Base-by-base conservation (phyloP, 1,139 yeast genomes). In the Sugiyamaella neomexicana region DNA sequence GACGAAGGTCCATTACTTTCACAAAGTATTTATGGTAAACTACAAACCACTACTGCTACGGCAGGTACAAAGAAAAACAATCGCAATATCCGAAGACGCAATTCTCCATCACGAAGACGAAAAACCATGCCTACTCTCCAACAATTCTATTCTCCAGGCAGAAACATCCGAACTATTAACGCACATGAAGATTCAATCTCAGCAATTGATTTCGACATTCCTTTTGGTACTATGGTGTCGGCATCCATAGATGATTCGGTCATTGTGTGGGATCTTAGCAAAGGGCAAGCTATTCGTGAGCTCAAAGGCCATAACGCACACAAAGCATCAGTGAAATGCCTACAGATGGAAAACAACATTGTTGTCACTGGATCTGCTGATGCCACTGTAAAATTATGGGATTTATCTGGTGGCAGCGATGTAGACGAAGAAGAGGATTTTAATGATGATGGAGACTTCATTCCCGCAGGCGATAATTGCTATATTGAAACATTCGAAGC, bases 241-340 rank as follows among this genome's bases (percentile, higher is more conserved):
- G 90, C 97, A 0, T 81, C 90, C 3, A 74, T 83, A 62, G 96
- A 89, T 69, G 89, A 85, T 67, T 83, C 89, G 1, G 87, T 89
- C 8, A 80, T 87, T 59, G 87, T 91, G 5, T 89, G 97, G 96
- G 96, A 90, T 72, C 72, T 79, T 69, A 79, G 79, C 58, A 73
- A 78, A 55, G 81, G 77, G 50, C 78, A 72, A 64, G 62, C 63
- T 16, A 55, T 63, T 16, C 66, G 66, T 3, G 53, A 60, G 13
- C 62, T 72, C 5, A 60, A 54, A 13, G 75, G 75, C 6, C 75
- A 71, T 55, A 64, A 68, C 16, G 82, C 86, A 0, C 75, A 72
- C 55, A 64, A 68, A 13, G 82, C 86, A 0, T 72, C 81, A 4
- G 84, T 84, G 3, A 74, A 74, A 50, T 81, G 86, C 59, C 70